phyloP scores from a whole-genome alignment of 75 land plant species.

The Pinus taeda region DNA sequence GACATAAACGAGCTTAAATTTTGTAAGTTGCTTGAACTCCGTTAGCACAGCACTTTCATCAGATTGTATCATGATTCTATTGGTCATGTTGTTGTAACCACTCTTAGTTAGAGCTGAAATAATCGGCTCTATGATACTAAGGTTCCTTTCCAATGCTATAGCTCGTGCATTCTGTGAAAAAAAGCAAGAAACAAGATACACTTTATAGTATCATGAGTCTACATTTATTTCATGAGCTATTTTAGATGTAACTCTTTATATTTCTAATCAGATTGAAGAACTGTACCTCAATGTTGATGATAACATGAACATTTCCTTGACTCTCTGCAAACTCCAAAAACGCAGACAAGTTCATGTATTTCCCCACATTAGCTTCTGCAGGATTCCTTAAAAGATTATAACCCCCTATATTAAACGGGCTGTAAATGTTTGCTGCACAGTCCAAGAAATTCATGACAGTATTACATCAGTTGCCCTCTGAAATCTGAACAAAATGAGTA shows the following conservation, averaged over 20 bases:
- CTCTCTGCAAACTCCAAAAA: conserved; percentile 72
- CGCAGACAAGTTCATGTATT: conserved; percentile 50
- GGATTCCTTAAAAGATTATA: conserved; percentile 44
- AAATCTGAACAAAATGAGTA: too few species aligned
- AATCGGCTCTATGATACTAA: neutral
- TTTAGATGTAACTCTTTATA: too few species aligned
- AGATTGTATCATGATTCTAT: conserved; percentile 46
- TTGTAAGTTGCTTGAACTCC: conserved; percentile 24
- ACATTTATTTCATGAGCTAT: too few species aligned
- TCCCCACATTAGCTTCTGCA: conserved; percentile 44
- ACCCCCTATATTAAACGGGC: neutral
- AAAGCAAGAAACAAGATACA: too few species aligned
- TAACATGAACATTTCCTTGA: conserved; percentile 53
- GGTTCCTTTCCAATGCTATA: neutral
- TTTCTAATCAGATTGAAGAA: too few species aligned
- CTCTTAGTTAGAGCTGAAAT: neutral
- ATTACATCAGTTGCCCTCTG: too few species aligned
- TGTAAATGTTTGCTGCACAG: conserved; percentile 53
- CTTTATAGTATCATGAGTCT: too few species aligned
- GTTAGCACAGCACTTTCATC: conserved; percentile 60
- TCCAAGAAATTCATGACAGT: too few species aligned
- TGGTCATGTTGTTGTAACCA: neutral
- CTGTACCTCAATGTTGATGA: conserved; percentile 71
- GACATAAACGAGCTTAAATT: conserved; percentile 32
- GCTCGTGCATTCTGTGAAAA: conserved; percentile 10